Evolutionary conservation across 495 filamentous ascomycete species (phyloP).

Genomic region (Talaromyces thailandensis): DNA sequence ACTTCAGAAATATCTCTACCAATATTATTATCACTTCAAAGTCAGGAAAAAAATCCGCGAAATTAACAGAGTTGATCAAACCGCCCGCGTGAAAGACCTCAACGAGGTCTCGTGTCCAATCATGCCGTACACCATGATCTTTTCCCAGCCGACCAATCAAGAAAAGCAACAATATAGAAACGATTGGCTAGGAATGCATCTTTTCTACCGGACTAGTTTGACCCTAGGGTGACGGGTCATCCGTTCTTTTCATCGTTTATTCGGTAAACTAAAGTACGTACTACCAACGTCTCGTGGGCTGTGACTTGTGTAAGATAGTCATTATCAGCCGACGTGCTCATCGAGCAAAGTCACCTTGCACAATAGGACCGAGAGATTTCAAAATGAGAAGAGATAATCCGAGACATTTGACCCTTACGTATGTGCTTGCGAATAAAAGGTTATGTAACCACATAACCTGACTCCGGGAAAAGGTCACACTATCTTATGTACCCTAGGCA

Average conservation of each 20-base stretch:
- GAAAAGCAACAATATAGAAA: not conserved
- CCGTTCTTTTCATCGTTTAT: not conserved
- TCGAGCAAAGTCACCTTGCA: not conserved
- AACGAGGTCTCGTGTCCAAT: not conserved
- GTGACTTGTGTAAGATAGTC: not conserved
- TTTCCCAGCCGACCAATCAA: not conserved
- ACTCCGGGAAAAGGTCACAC: not conserved
- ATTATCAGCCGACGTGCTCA: not conserved
- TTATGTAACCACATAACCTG: not conserved
- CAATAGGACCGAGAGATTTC: not conserved
- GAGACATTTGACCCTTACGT: not conserved
- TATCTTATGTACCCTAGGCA: not conserved
- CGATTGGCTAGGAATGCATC: not conserved
- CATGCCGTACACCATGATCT: not conserved
- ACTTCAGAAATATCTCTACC: not conserved
- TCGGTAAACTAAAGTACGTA: too few species aligned
- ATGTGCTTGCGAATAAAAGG: not conserved
- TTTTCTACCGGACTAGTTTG: not conserved
- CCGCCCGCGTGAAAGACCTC: not conserved
- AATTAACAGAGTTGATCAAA: not conserved
- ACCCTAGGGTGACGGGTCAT: not conserved
- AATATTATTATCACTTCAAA: not conserved
- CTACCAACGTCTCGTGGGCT: not conserved
- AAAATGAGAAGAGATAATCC: not conserved
- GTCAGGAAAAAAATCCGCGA: not conserved